Conservation (phyloP, 192 early-diverging fungal genomes). For the Coemansia sp. region DNA sequence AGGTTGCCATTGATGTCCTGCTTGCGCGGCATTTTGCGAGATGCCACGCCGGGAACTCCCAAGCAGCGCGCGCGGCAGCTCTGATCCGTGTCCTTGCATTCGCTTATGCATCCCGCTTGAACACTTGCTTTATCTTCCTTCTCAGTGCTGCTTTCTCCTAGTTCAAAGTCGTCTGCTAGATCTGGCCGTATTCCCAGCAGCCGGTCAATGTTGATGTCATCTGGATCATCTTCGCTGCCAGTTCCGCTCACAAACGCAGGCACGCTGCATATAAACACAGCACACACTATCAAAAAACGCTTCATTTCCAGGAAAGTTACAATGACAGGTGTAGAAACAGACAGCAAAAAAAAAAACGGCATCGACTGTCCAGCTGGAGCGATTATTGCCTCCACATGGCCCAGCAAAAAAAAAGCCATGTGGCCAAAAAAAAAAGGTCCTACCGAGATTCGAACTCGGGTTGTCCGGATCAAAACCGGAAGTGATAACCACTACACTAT, state of each 20-base stretch:
- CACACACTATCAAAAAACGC: background rate
- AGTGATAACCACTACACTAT: constrained; percentile 41
- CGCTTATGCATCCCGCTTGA: constrained; percentile 23
- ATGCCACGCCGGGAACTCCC: constrained; percentile 43
- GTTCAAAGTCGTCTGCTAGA: constrained; percentile 23
- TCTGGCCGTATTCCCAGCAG: constrained; percentile 33
- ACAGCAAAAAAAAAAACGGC: too few species aligned
- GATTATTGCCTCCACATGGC: too few species aligned
- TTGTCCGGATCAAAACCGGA: constrained; percentile 32
- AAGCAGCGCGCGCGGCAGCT: constrained; percentile 45
- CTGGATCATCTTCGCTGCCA: background rate
- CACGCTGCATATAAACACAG: background rate
- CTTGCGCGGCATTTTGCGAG: constrained; percentile 32
- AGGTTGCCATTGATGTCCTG: constrained; percentile 38
- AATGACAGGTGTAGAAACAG: too few species aligned
- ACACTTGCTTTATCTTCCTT: constrained; percentile 4
- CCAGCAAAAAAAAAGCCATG: too few species aligned
- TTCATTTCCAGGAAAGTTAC: background rate
- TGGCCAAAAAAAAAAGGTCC: constrained; percentile 11
- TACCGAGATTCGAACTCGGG: constrained; percentile 47
- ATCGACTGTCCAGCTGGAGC: too few species aligned
- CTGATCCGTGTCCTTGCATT: constrained; percentile 29
- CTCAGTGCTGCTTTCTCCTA: background rate
- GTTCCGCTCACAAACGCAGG: background rate
- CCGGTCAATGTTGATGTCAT: constrained; percentile 10